Base-by-base conservation (phyloP, 257 asterid genomes). In the Orobanche coerulescens region DNA sequence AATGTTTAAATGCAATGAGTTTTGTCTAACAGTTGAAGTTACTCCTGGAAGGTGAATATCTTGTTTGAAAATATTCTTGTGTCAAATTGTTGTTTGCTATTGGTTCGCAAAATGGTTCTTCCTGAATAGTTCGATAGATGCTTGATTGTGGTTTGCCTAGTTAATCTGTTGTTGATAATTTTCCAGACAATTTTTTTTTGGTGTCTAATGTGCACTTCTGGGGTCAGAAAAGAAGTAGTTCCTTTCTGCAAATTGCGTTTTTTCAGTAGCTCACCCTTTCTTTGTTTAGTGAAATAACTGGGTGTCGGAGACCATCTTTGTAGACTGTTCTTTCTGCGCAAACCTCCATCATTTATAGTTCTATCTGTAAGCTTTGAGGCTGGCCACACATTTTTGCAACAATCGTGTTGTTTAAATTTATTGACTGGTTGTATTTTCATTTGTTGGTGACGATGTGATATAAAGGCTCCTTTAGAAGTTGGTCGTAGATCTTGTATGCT, bases 1-100 rank as follows among this genome's bases (percentile, higher is more conserved):
- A 33, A 37, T 62, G 30, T 57, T 33, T 56, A 16, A 22, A 9
- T 28, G 11, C 25, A 19, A 44, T 52, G 34, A 30, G n/a, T 67
- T 26, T 59, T 40, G n/a, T 30, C 18, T 5, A 25, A 61, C 65
- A 61, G 42, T 67, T 62, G 52, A 49, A 23, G 56, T 18, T 52
- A 4, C 50, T n/a, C 11, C 23, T 28, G 49, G 23, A 18, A 58
- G 28, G 7, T 30, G 36, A 30, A 33, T 59, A 26, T 58, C 64
- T 44, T 63, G 23, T 26, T 60, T 15, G 63, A 24, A 26, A 36
- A 37, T 43, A 49, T 48, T 18, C 15, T 23, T 48, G 4, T 19
- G 46, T 39, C 25, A 33, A 26, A 22, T 37, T 51, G 12, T 33
- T 15, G 25, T 14, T 36, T 33, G 15, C 18, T 48, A 40, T 67